These are phyloP conservation scores for Neurospora sublineolata DNA, from an alignment of 495 filamentous ascomycete species.

Conservation along the genomic window DNA sequence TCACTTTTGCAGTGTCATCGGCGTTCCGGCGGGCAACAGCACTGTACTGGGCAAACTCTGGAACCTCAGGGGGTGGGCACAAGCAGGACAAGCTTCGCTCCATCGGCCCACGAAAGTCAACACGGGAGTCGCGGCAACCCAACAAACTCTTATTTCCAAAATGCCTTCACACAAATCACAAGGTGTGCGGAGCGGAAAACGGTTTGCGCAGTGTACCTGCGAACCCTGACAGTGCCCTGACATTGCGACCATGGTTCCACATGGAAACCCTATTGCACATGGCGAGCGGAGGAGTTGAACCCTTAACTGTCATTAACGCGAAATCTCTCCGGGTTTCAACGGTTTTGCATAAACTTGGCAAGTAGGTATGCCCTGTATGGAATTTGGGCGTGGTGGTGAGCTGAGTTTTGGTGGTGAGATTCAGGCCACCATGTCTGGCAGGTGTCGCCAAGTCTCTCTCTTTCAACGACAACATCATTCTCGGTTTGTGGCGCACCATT, in stretches of 20 bases:
- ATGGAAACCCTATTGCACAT: not conserved
- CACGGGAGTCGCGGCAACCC: not conserved
- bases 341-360: not conserved
- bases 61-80: not conserved
- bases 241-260: not conserved
- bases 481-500: not conserved
- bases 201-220: not conserved
- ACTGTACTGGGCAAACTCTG: not conserved
- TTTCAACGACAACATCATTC: not conserved
- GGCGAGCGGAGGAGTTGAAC: not conserved
- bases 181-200: not conserved
- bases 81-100: not conserved
- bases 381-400: not conserved
- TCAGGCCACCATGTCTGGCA: not conserved
- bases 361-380: not conserved
- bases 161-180: not conserved
- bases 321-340: not conserved
- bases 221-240: not conserved
- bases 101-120: not conserved
- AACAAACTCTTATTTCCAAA: not conserved
- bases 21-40: not conserved
- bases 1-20: slow-evolving; percentile 15
- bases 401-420: not conserved
- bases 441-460: not conserved
- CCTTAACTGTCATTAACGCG: not conserved